Conservation (phyloP, 805 yeast species). For the Candida nanaspora region DNA sequence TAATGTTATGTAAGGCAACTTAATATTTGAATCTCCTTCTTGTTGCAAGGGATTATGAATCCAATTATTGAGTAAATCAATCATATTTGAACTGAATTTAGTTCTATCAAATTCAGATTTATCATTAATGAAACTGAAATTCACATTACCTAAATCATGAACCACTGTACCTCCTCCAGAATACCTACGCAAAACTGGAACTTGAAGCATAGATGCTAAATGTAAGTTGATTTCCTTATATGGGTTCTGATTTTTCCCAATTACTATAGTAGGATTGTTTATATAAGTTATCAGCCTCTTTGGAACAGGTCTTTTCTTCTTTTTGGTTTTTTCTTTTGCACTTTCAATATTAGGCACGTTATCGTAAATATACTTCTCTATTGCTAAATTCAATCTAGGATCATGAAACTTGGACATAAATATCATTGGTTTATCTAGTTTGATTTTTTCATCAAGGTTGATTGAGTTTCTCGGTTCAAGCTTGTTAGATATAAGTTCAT, state of each 20-base stretch:
- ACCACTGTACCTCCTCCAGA: conserved; percentile 98
- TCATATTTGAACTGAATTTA: conserved; percentile 34
- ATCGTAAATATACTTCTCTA: conserved; percentile 73
- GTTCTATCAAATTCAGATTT: conserved; percentile 51
- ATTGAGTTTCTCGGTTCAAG: neutral
- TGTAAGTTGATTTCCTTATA: conserved; percentile 77
- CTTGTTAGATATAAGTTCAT: neutral
- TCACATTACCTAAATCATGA: conserved; percentile 85
- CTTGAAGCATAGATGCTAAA: conserved; percentile 36
- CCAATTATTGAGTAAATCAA: conserved; percentile 13
- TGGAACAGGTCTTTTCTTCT: conserved; percentile 16
- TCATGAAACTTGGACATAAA: conserved; percentile 45
- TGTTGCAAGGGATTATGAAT: conserved; percentile 2
- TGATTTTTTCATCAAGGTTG: neutral
- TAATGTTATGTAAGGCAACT: conserved; percentile 22
- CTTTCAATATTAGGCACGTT: conserved; percentile 40
- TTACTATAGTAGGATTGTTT: conserved; percentile 80
- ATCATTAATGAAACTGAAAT: conserved; percentile 73
- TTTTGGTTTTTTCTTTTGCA: conserved; percentile 7
- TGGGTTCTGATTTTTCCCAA: conserved; percentile 95
- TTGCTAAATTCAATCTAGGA: conserved; percentile 72
- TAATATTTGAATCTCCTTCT: neutral
- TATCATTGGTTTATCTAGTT: neutral
- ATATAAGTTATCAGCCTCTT: conserved; percentile 64
- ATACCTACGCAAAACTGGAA: conserved; percentile 69